Evolutionary conservation across 192 early-diverging fungal genomes (phyloP).

Genomic region (Dissophora globulifera): DNA sequence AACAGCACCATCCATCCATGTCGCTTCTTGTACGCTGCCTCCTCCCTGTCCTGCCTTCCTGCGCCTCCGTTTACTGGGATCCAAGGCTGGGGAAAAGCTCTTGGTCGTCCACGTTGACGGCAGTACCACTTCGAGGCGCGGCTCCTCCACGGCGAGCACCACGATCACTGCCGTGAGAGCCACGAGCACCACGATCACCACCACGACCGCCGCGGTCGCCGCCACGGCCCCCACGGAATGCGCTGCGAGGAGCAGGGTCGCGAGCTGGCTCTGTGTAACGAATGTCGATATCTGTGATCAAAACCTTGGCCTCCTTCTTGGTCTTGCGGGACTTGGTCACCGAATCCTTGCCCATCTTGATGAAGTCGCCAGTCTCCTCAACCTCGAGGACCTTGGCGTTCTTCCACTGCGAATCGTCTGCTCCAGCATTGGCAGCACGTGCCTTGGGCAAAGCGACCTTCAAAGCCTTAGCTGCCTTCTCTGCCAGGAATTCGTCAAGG

Average conservation of each 20-base stretch:
- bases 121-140: constrained; percentile 50
- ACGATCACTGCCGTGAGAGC: constrained; percentile 64
- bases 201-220: constrained; percentile 53
- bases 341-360: constrained; percentile 74
- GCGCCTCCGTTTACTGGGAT: constrained; percentile 22
- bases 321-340: constrained; percentile 52
- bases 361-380: constrained; percentile 78
- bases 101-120: constrained; percentile 76
- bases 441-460: constrained; percentile 67
- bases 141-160: constrained; percentile 57
- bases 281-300: constrained; percentile 79
- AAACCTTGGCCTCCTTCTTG: constrained; percentile 71
- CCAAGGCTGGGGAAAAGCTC: constrained; percentile 76
- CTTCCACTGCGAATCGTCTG: constrained; percentile 88
- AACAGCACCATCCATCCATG: no score
- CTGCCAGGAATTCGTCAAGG: constrained; percentile 87
- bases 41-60: neutral
- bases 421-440: constrained; percentile 90
- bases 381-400: constrained; percentile 75
- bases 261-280: constrained; percentile 87
- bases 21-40: no score
- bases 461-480: constrained; percentile 70
- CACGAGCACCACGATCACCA: constrained; percentile 64
- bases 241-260: constrained; percentile 72
- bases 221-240: constrained; percentile 64